A percentile compares a stretch with the other conserved stretches of the same genome.
phyloP scores from a whole-genome alignment of 495 filamentous ascomycete species.

The Chlorociboria aeruginascens region DNA sequence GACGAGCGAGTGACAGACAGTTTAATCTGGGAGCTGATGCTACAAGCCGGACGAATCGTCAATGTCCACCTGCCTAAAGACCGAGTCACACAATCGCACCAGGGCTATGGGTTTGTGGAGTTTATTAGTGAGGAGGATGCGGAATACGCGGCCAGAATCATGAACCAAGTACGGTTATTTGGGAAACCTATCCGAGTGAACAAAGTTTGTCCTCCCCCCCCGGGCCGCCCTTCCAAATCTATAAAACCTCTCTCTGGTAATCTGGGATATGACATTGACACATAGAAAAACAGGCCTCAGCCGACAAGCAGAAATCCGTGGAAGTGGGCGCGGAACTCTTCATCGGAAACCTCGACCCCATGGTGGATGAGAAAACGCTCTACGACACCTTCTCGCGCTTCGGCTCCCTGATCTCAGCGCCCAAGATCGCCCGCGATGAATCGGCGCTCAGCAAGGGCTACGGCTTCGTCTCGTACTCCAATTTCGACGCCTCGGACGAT shows the following conservation, averaged over 20 bases:
- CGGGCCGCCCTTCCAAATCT: background rate
- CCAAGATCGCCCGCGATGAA: constrained; percentile 92
- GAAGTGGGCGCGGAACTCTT: constrained; percentile 97
- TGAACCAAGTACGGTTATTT: constrained; percentile 89
- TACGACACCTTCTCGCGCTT: constrained; percentile 96
- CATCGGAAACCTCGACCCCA: constrained; percentile 87
- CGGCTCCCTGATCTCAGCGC: constrained; percentile 67
- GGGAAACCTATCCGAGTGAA: constrained; percentile 96
- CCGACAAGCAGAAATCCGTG: constrained; percentile 92
- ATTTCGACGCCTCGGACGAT: constrained; percentile 89
- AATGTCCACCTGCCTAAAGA: constrained; percentile 98
- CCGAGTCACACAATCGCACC: constrained; percentile 88
- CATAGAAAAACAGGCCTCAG: constrained; percentile 42
- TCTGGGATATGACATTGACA: constrained; percentile 5
- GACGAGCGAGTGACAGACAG: constrained; percentile 90
- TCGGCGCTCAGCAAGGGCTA: constrained; percentile 88
- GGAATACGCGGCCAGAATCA: constrained; percentile 91
- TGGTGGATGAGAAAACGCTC: constrained; percentile 93
- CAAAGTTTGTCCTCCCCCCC: constrained; percentile 39
- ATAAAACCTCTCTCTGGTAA: background rate
- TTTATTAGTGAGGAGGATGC: constrained; percentile 94
- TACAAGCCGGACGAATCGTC: constrained; percentile 89
- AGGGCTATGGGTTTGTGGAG: constrained; percentile 98
- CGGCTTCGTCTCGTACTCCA: constrained; percentile 88
- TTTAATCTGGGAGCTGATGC: constrained; percentile 93